Evolutionary conservation across 371 early-diverging fungal species (phyloP), one percentile per base, ranked within the genome.

Genomic region (Mucor racemosus): DNA sequence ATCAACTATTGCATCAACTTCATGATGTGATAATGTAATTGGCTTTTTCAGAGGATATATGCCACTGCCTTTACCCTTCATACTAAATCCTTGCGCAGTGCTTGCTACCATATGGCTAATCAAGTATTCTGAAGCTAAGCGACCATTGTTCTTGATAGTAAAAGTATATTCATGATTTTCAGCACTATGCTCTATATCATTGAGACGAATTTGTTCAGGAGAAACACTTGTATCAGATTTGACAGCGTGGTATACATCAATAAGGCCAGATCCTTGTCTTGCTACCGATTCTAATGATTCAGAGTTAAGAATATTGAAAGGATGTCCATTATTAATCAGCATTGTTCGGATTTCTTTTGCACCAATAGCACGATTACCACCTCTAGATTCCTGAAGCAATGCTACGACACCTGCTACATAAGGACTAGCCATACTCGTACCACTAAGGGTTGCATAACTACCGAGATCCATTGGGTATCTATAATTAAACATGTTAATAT

Each of bases 351-450:
- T 34, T 41, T 68, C 72, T 5, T 53, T 19, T 13, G 63, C 36
- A 42, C 50, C 19, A 10, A 78, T 66, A 42, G 67, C 59, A 17
- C 76, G 69, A 34, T 67, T 66, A 2, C 77, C 78, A 19, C 78
- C 76, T 50, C 66, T 46, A 9, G 78, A 66, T 41, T 76, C 67
- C 55, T 78, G 72, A 8, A 82, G 56, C 17, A 93, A 73, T 7
- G 93, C 92, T 21, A 88, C 83, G 33, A 83, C 71, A 13, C 94
- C 94, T 11, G 93, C 83, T 9, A 88, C 80, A 72, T 89, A 90
- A 0, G 94, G 93, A 46, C 88, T 85, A 2, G 94, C 90, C 92
- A 90, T 89, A 44, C 87, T 87, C 14, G 90, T 89, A 7, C 90
- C 89, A 63, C 81, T 83, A 5, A 82, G 62, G 1, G 80, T 79